phyloP scores from a whole-genome alignment of 768 basidiomycete genomes.

The Collybia sp. region DNA sequence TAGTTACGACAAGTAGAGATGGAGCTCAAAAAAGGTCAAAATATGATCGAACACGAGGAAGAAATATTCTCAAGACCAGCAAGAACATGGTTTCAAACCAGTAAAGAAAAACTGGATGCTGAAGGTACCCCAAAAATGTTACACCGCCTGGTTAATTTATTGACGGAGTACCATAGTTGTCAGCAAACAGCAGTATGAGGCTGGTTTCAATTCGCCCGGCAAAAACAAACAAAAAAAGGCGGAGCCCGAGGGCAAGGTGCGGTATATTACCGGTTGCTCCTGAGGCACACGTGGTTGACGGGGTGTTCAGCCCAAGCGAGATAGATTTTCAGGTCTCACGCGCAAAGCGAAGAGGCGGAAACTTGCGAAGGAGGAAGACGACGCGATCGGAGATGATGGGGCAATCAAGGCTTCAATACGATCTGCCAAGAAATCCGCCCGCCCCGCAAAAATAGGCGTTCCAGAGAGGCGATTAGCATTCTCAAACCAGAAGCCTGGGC shows the following conservation, averaged over 20 bases:
- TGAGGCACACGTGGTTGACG: constrained; percentile 1
- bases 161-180: constrained; percentile 39
- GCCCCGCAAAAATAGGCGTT: constrained; percentile 72
- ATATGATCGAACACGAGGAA: constrained; percentile 87
- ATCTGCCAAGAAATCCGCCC: constrained; percentile 75
- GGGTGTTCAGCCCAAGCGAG: constrained; percentile 58
- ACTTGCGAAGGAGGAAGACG: constrained; percentile 78
- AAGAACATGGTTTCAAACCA: constrained; percentile 96
- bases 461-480: constrained; percentile 28
- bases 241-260: constrained; percentile 36
- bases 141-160: constrained; percentile 1
- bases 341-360: constrained; percentile 85
- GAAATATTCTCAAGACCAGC: constrained; percentile 94
- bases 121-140: constrained; percentile 48
- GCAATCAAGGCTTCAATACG: constrained; percentile 74
- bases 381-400: constrained; percentile 48
- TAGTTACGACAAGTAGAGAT: constrained; percentile 91
- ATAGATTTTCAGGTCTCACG: constrained; percentile 80
- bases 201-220: constrained; percentile 32
- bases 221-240: constrained; percentile 35
- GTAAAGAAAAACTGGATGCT: constrained; percentile 75
- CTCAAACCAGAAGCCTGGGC: constrained; percentile 28
- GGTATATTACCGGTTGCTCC: constrained; percentile 7
- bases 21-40: constrained; percentile 92
- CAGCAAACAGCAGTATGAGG: constrained; percentile 75